Percentiles rank a stretch among this genome's conserved stretches.
Evolutionary conservation across 371 early-diverging fungal species (phyloP).

Genomic region (Umbelopsis sp.): DNA sequence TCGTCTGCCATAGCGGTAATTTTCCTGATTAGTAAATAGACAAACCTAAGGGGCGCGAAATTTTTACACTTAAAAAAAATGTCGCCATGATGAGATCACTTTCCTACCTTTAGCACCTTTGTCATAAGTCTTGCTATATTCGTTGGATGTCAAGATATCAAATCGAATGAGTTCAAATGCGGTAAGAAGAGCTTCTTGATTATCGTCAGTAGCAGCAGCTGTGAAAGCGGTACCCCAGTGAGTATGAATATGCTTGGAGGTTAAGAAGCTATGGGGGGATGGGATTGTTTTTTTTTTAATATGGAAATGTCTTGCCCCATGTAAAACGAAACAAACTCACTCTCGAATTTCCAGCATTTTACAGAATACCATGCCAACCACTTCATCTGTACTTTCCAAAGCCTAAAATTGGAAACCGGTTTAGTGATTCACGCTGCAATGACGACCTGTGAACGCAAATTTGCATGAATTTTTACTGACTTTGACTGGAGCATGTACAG

Average conservation of each 20-base stretch:
- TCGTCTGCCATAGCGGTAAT: conserved; percentile 27
- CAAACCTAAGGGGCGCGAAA: neutral
- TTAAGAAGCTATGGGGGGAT: conserved; percentile 41
- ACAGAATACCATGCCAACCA: conserved; percentile 55
- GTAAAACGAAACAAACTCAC: conserved; percentile 29
- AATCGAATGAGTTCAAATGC: conserved; percentile 67
- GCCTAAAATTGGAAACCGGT: conserved; percentile 25
- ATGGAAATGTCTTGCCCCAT: too few relatives aligned
- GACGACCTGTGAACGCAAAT: neutral
- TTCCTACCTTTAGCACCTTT: conserved; percentile 18
- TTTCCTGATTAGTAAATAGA: conserved; percentile 23
- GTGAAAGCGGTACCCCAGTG: conserved; percentile 53
- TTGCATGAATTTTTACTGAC: neutral
- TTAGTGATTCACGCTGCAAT: neutral
- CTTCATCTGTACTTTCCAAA: conserved; percentile 52
- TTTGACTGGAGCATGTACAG: conserved; percentile 23
- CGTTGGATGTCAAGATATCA: conserved; percentile 54
- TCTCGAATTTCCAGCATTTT: conserved; percentile 57
- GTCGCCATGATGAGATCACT: conserved; percentile 26
- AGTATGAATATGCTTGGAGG: conserved; percentile 49
- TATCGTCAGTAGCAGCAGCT: conserved; percentile 24
- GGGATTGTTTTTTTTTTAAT: neutral
- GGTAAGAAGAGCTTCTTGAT: conserved; percentile 60
- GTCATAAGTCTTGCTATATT: conserved; percentile 54
- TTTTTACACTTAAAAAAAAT: neutral